phyloP scores from a whole-genome alignment of 2,329 filamentous ascomycete species.

The Epichloe glyceriae region DNA sequence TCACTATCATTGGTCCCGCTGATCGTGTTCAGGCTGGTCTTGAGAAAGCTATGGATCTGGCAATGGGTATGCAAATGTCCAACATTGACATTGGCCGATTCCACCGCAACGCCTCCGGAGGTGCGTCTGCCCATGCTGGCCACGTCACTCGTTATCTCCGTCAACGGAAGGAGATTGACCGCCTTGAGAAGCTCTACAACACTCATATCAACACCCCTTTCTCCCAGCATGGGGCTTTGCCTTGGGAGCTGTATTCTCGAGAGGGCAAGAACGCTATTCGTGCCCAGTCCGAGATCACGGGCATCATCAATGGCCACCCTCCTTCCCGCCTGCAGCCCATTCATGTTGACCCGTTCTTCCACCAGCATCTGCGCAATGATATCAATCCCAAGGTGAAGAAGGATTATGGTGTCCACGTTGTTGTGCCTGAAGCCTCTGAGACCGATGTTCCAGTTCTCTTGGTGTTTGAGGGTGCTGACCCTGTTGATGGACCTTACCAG shows the following conservation, averaged over 20 bases:
- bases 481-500: conserved; percentile 33
- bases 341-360: conserved; percentile 65
- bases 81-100: conserved; percentile 72
- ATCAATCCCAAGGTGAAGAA: conserved; percentile 51
- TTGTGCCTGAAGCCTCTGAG: conserved; percentile 54
- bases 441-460: conserved; percentile 51
- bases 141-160: conserved; percentile 81
- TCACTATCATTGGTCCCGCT: conserved; percentile 73
- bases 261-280: conserved; percentile 73
- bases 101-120: conserved; percentile 59
- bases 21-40: conserved; percentile 61
- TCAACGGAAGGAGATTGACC: conserved; percentile 67
- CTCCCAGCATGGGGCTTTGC: conserved; percentile 53
- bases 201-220: conserved; percentile 78
- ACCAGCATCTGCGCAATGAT: conserved; percentile 55
- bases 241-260: conserved; percentile 80
- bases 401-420: conserved; percentile 58
- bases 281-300: conserved; percentile 62
- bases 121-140: conserved; percentile 66
- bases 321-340: conserved; percentile 57
- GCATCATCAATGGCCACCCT: conserved; percentile 60
- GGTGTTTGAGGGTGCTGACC: conserved; percentile 58
- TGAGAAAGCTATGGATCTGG: conserved; percentile 77
- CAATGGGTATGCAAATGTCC: conserved; percentile 73
- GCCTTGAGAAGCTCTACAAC: conserved; percentile 67